A percentile compares a stretch with the other conserved stretches of the same genome.
Evolutionary conservation across 192 early-diverging fungal genomes (phyloP).

Genomic region (Pilobolus umbonatus): DNA sequence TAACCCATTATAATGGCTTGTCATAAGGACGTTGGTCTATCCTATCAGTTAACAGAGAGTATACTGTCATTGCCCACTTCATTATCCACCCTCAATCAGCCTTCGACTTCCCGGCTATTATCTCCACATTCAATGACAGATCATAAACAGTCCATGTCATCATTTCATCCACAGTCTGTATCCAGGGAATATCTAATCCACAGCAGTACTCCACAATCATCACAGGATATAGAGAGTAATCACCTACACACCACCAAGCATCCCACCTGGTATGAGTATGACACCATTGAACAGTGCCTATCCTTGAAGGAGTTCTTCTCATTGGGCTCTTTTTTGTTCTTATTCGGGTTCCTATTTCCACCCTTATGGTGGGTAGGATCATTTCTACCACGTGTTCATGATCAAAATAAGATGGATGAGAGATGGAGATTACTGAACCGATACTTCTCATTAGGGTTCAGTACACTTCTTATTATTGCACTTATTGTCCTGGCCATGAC

Average conservation of each 20-base stretch:
- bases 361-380: conserved; percentile 26
- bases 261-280: not conserved
- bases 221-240: conserved; percentile 5
- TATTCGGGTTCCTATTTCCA: conserved; percentile 22
- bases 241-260: not conserved
- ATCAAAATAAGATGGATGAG: conserved; percentile 13
- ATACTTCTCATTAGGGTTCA: conserved; percentile 25
- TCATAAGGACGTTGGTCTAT: not conserved
- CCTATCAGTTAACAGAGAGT: conserved; percentile 8
- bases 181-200: not conserved
- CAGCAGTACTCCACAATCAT: not conserved
- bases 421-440: conserved; percentile 24
- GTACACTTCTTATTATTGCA: conserved; percentile 14
- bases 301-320: conserved; percentile 1
- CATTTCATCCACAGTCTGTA: not conserved
- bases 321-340: conserved; percentile 17
- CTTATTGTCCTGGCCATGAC: conserved; percentile 22
- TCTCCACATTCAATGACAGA: too few species aligned
- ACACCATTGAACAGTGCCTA: too few species aligned
- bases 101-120: too few species aligned
- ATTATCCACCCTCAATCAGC: too few species aligned
- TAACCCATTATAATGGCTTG: too few species aligned
- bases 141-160: too few species aligned
- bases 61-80: too few species aligned
- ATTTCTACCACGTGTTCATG: conserved; percentile 9